These are phyloP conservation scores for Bryoerythrophyllum caledonicum DNA, from an alignment of 225 moss, liverwort and hornwort species.

Conservation along the genomic window DNA sequence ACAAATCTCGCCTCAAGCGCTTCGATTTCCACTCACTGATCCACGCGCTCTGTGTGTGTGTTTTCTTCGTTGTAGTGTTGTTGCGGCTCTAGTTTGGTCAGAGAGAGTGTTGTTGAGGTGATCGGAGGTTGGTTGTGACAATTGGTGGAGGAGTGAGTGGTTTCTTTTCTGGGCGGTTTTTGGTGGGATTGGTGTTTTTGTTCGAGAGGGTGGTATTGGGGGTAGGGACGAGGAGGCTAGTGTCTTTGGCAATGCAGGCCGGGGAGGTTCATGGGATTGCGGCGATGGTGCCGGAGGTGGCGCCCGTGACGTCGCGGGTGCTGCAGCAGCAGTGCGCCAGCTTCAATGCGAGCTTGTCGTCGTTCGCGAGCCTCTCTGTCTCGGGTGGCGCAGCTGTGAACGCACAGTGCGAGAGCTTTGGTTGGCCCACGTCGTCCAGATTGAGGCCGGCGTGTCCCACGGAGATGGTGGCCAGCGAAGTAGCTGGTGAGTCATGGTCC, in stretches of 20 bases:
- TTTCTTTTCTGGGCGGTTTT: background rate
- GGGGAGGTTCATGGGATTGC: constrained; percentile 12
- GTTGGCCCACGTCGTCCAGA: background rate
- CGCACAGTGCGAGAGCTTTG: background rate
- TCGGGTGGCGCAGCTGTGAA: background rate
- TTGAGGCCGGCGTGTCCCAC: background rate
- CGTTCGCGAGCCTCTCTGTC: constrained; percentile 10
- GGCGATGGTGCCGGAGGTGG: constrained; percentile 11
- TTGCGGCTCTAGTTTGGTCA: too few species aligned
- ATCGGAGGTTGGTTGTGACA: too few species aligned
- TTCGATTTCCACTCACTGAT: background rate
- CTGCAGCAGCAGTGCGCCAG: constrained; percentile 5
- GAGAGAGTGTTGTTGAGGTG: too few species aligned
- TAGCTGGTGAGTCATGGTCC: constrained; percentile 14
- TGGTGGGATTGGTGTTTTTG: background rate
- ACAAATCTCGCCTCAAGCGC: background rate
- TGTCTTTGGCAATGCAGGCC: constrained; percentile 15
- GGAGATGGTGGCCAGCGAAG: constrained; percentile 10
- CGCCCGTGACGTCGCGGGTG: background rate
- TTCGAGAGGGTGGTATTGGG: background rate
- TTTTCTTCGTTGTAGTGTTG: too few species aligned
- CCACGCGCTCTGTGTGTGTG: too few species aligned
- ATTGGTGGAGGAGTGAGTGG: too few species aligned
- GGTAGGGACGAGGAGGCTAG: background rate
- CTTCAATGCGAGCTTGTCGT: background rate